Conservation (phyloP, 148 eudicot genomes). For the Vaccinium vitisidaea region DNA sequence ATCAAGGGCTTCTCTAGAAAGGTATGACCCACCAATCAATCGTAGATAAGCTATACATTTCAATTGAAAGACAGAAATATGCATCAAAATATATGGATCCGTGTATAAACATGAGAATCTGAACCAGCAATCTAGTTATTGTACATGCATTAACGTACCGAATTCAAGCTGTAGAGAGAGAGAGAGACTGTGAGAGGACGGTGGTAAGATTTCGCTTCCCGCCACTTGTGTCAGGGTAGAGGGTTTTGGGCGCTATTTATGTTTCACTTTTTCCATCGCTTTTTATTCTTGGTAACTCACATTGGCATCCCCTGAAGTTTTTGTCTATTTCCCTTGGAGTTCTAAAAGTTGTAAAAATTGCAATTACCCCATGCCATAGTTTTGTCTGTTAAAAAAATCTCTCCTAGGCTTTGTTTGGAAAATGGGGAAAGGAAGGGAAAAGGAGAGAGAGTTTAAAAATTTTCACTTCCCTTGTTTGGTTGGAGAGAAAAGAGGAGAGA, state of each 20-base stretch:
- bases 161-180: neutral
- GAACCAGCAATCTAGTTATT: neutral
- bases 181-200: neutral
- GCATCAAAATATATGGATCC: neutral
- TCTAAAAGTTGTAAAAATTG: too few species aligned
- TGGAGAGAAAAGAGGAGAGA: too few species aligned
- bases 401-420: too few species aligned
- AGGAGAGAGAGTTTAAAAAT: too few species aligned
- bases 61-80: neutral
- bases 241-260: neutral
- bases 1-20: neutral
- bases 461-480: too few species aligned
- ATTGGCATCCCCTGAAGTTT: neutral
- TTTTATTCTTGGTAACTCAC: neutral
- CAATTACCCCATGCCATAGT: too few species aligned
- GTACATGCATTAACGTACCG: neutral
- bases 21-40: neutral
- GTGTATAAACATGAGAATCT: neutral
- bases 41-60: neutral
- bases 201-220: neutral
- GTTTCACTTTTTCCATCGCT: neutral
- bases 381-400: too few species aligned
- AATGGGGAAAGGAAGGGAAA: too few species aligned
- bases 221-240: neutral
- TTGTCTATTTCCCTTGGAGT: neutral